phyloP scores from a whole-genome alignment of 495 filamentous ascomycete species.

The Hypoxylon fragiforme region DNA sequence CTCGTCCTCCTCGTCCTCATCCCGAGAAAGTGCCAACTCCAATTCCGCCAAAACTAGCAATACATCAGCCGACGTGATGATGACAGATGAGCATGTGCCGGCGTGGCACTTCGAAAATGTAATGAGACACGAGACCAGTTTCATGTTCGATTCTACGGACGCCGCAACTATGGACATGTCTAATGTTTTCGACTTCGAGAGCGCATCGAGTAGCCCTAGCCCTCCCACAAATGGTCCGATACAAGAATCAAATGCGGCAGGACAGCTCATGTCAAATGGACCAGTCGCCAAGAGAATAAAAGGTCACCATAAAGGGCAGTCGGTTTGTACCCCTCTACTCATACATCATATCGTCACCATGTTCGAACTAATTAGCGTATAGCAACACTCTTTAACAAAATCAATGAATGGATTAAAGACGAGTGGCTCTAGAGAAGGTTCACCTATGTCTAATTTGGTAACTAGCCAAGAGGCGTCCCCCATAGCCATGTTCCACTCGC shows the following conservation, averaged over 20 bases:
- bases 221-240: constrained; percentile 41
- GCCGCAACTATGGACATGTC: constrained; percentile 51
- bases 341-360: background rate
- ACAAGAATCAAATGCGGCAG: constrained; percentile 23
- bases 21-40: constrained; percentile 20
- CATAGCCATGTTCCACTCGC: constrained; percentile 54
- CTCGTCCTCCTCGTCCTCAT: constrained; percentile 37
- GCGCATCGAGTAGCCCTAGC: constrained; percentile 67
- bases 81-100: constrained; percentile 18
- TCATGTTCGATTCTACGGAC: constrained; percentile 25
- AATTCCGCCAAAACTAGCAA: constrained; percentile 31
- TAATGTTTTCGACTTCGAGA: constrained; percentile 70
- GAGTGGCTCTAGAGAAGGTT: constrained; percentile 51
- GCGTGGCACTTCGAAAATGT: constrained; percentile 26
- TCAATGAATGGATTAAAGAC: constrained; percentile 44
- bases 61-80: constrained; percentile 27
- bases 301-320: constrained; percentile 40
- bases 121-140: constrained; percentile 13
- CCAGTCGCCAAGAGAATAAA: constrained; percentile 34
- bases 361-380: constrained; percentile 18
- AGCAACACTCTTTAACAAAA: constrained; percentile 46
- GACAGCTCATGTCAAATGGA: constrained; percentile 9
- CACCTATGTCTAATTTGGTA: constrained; percentile 49
- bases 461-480: constrained; percentile 53
- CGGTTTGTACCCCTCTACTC: constrained; percentile 27